Evolutionary conservation across 1,284 basidiomycete genomes (phyloP), one percentile per base, ranked within the genome.

Genomic region (Marasmius oreades): DNA sequence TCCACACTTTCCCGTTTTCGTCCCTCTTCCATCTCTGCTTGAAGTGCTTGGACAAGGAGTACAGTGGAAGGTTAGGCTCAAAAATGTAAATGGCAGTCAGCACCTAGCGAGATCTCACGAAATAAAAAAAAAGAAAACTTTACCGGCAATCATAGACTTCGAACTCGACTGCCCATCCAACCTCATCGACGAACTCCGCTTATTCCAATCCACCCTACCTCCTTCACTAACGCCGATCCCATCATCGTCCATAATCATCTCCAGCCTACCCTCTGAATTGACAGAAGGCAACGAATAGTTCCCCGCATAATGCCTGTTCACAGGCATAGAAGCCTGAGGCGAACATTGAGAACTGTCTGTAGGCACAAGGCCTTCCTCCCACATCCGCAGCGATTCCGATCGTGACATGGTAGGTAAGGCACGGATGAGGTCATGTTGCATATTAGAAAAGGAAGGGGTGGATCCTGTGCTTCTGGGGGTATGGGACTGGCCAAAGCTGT

Each of bases 41-140:
- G 61, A 18, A 69, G 55, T n/a, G 66, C 65, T 5, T 63, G 62
- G 12, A 65, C 63, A 31, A 68, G 62, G 10, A 67, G 59, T 26
- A 59, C 56, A 7, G 66, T 55, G 42, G 59, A 66, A 18, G 59
- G 56, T 26, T 31, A 18, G 20, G 31, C 59, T 52, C 11, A 6
- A 34, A 12, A n/a, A n/a, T n/a, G 23, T 22, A 31, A 7, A 18
- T 33, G 4, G 10, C 10, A 3, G 18, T 11, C 1, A 20, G 6
- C 12, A 20, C 34, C 36, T 20, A 3, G 36, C 5, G 22, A 36
- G 6, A 16, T 2, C 31, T 16, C 11, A 45, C 5, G 44, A 23
- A 12, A 12, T 2, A 24, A 22, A 45, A 45, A 4, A n/a, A 6
- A 31, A 31, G 28, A 10, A 10, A 31, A 10, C 5, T 16, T 42